These are phyloP conservation scores for Candida tallmaniae DNA, from an alignment of 805 yeast species.

Conservation along the genomic window DNA sequence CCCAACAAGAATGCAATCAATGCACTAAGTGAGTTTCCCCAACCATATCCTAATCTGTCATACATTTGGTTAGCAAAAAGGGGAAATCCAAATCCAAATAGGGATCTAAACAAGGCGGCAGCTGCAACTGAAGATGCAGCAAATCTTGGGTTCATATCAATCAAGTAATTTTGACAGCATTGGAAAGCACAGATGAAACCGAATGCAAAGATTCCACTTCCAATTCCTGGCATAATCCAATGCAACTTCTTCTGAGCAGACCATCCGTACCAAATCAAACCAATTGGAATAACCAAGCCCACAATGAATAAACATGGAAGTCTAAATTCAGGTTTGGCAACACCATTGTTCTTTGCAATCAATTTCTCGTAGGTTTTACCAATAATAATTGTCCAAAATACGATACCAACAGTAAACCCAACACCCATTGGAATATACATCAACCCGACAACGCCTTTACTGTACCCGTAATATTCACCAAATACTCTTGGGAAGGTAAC, in stretches of 20 bases:
- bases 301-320: slow-evolving; percentile 47
- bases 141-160: slow-evolving; percentile 64
- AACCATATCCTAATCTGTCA: slow-evolving; percentile 54
- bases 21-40: slow-evolving; percentile 67
- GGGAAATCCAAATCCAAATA: slow-evolving; percentile 68
- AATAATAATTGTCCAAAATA: slow-evolving; percentile 44
- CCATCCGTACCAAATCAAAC: slow-evolving; percentile 72
- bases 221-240: slow-evolving; percentile 63
- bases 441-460: slow-evolving; percentile 48
- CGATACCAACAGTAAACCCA: slow-evolving; percentile 49
- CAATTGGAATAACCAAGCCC: slow-evolving; percentile 53
- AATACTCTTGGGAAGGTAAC: slow-evolving; percentile 57
- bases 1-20: slow-evolving; percentile 54
- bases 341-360: slow-evolving; percentile 44
- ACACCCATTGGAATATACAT: slow-evolving; percentile 56
- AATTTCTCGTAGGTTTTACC: slow-evolving; percentile 36
- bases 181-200: slow-evolving; percentile 63
- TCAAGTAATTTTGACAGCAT: slow-evolving; percentile 61
- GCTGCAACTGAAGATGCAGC: slow-evolving; percentile 71
- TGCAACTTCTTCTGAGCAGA: slow-evolving; percentile 50
- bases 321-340: slow-evolving; percentile 57
- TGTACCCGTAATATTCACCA: slow-evolving; percentile 42
- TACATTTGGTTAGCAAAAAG: slow-evolving; percentile 60
- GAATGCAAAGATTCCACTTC: slow-evolving; percentile 56
- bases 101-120: slow-evolving; percentile 61